A percentile compares a stretch with the other conserved stretches of the same genome.
Evolutionary conservation across 345 rosid genomes (phyloP).

Genomic region (Eucalyptus cloeziana): DNA sequence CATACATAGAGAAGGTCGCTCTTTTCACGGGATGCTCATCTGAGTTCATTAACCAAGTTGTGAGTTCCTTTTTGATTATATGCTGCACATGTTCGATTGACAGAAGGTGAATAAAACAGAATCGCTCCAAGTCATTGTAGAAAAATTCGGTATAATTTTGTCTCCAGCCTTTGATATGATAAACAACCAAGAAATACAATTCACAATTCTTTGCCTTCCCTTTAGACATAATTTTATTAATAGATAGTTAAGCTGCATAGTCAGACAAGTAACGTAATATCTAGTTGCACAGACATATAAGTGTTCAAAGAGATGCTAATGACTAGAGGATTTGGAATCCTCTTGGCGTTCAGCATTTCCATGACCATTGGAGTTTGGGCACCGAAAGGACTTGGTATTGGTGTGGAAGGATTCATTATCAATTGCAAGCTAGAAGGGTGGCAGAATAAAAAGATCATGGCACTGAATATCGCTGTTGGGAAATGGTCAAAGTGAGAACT

Average conservation of each 20-base stretch:
- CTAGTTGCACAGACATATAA: neutral
- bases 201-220: neutral
- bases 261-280: neutral
- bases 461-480: neutral
- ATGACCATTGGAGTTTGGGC: neutral
- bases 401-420: neutral
- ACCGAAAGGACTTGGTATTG: neutral
- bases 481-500: neutral
- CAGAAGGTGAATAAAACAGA: neutral
- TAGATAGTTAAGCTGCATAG: neutral
- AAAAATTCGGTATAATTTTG: neutral
- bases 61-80: constrained; percentile 14
- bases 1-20: constrained; percentile 40
- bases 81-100: neutral
- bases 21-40: constrained; percentile 72
- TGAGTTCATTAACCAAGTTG: constrained; percentile 83
- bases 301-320: neutral
- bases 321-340: neutral
- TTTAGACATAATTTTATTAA: neutral
- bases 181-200: neutral
- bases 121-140: neutral
- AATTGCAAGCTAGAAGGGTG: neutral
- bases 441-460: neutral
- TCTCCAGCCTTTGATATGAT: neutral
- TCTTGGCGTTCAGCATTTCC: neutral